Evolutionary conservation across 495 filamentous ascomycete species (phyloP), one percentile per base, ranked within the genome.

Genomic region (Staphylotrichum tortipilum): DNA sequence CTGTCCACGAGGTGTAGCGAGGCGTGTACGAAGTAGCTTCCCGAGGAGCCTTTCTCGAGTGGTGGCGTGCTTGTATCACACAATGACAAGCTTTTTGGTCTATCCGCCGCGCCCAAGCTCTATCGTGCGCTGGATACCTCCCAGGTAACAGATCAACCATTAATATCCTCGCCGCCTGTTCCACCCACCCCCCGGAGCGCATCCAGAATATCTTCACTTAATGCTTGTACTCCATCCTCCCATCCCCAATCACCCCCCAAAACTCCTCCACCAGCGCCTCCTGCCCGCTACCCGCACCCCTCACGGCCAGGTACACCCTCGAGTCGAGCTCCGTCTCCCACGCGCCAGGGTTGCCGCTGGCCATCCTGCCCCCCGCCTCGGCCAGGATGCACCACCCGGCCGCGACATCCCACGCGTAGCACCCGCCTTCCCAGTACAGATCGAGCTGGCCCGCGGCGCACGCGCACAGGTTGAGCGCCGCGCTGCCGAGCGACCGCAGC

Each of bases 351-450:
- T 90, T 94, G 4, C 82, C 86, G 60, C 83, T 78, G 3, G 78
- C 87, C 63, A 95, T 80, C 31, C 82, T 75, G 1, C 90, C 90
- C 0, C 90, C 91, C 0, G 89, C 86, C 68, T 96, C 91, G 18
- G 70, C 72, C 15, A 96, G 68, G 55, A 96, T 86, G 26, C 89
- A 82, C 91, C 90, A 95, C 0, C 82, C 91, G 7, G 91, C 90
- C 56, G 83, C 85, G 11, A 95, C 88, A 70, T 96, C 90, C 90
- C 90, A 95, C 23, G 86, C 87, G 84, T 88, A 95, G 63, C 86
- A 91, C 7, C 91, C 90, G 12, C 86, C 88, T 60, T 96, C 90
- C 90, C 91, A 96, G 57, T 94, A 95, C 26, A 82, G 45, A 68
- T 96, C 90, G 26, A 92, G 54, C 56, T 80, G 78, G 1, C 90